These are phyloP conservation scores for Gossypium longicalyx DNA, from an alignment of 345 rosid species.

Conservation along the genomic window DNA sequence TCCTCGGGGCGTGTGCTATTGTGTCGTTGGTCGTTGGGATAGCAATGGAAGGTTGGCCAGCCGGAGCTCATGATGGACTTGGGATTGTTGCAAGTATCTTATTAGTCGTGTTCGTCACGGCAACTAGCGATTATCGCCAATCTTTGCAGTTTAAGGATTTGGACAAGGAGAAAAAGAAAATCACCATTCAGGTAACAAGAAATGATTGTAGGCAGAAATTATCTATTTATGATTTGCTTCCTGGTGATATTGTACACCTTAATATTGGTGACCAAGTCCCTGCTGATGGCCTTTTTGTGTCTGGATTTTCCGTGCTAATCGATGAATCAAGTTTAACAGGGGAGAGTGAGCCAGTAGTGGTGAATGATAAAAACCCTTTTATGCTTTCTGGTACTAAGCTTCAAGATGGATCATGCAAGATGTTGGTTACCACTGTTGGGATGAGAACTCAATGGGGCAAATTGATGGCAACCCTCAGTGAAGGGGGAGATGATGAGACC, in stretches of 20 bases:
- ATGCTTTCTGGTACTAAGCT: constrained; percentile 90
- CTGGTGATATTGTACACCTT: constrained; percentile 89
- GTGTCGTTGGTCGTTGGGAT: constrained; percentile 82
- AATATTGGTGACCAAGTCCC: constrained; percentile 92
- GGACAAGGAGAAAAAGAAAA: constrained; percentile 93
- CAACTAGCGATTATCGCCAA: constrained; percentile 85
- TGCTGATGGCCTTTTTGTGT: constrained; percentile 83
- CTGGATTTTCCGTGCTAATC: constrained; percentile 75
- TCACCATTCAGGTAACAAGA: constrained; percentile 73
- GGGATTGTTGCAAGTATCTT: constrained; percentile 89
- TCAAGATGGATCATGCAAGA: constrained; percentile 94
- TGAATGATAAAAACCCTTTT: constrained; percentile 58
- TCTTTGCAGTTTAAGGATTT: constrained; percentile 79
- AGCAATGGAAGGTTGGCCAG: constrained; percentile 93
- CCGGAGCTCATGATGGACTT: constrained; percentile 89
- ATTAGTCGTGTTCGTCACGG: constrained; percentile 85
- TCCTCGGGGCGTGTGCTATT: constrained; percentile 78
- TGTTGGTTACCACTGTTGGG: constrained; percentile 85
- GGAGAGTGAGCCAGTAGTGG: constrained; percentile 81
- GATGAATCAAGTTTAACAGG: constrained; percentile 93
- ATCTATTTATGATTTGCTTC: constrained; percentile 78
- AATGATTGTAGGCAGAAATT: constrained; percentile 76
- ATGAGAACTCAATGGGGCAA: constrained; percentile 99
- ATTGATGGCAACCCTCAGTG: constrained; percentile 83
- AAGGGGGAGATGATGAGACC: constrained; percentile 96